Base-by-base conservation (phyloP, 192 early-diverging fungal species). In the Umbelopsis isabellina region DNA sequence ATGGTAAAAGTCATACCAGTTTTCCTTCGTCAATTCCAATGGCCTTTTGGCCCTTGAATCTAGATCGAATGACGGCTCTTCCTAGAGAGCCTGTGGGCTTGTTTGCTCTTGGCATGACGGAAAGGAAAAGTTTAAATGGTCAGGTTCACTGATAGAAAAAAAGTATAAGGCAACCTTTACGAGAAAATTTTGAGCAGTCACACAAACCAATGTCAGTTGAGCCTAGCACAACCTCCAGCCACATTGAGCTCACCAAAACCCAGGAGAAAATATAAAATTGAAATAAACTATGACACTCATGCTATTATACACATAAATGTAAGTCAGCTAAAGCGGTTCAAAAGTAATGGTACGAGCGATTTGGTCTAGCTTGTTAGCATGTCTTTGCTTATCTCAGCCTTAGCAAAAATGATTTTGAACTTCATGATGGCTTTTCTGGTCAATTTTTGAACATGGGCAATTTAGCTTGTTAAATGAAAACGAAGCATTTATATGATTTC, bases 1-100 rank as follows among this genome's bases (percentile, higher is more conserved):
- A 0, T 64, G 10, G 37, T 18, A 1, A 35, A 21, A 70, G 22
- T 20, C 41, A 21, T 78, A 78, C 76, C 45, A 78, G 64, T 46
- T 72, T 70, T 25, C 76, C 76, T 73, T 78, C 76, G 49, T 78
- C 76, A 30, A 78, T 64, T 22, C 67, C 76, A 67, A 78, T 73
- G n/a, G 76, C 72, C 46, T 73, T 73, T 66, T 78, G 76, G 3
- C 76, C 76, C 64, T 78, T 72, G 67, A 78, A 78, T 49, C 76
- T 68, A 41, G 76, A 78, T 44, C 50, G 58, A 65, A 78, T 78
- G 9, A 78, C 67, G n/a, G 76, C 76, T 67, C 76, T 72, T 46
- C 76, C 76, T 27, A 78, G 68, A 53, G 71, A 67, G 35, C 72
- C 58, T n/a, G 61, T 51, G 35, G 30, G 47, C 68, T 78, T 78